Base-by-base conservation (phyloP, 2,329 filamentous ascomycete species). In the Xylariales sp. region DNA sequence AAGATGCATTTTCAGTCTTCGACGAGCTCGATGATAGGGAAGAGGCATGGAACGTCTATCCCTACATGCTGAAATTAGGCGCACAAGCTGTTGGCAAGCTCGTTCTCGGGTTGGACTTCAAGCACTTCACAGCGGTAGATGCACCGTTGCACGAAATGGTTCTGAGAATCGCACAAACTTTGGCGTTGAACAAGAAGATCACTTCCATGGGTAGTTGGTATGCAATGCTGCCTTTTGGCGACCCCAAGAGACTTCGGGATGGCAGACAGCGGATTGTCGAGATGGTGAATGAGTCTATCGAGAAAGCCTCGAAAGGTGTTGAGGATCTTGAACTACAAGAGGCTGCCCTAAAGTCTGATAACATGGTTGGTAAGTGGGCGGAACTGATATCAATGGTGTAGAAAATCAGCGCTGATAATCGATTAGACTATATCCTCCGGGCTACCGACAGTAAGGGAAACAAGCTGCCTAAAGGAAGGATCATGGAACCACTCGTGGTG, bases 121-220 rank as follows among this genome's bases (percentile, higher is more conserved):
- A 62, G 22, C 70, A 74, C 36, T 74, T 74, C 46, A 49, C 51
- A 1, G 43, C 59, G 1, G 54, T 62, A 3, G 65, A 80, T 36
- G 59, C 76, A 0, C 70, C 65, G 0, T 54, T 71, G 1, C 70
- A 78, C 50, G 63, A 70, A 35, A 71, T 81, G 57, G 70, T 80
- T 0, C 51, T 61, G 29, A 47, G 59, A 8, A 74, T 82, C 31
- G 76, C 70, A 0, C 63, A 74, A 31, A 49, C 64, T 0, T 62
- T 83, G 2, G 62, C 66, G 20, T 57, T 83, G 10, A 82, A 79
- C 57, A 82, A 82, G 61, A 76, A 76, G 52, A 62, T 80, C 6
- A 67, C 74, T 0, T 66, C 71, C 0, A 66, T 69, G 52, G 75
- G 75, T 2, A 61, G 64, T 35, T 82, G 77, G 77, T 82, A 81